These are phyloP conservation scores for Spatholobus suberectus DNA, from an alignment of 306 rosid species.

Conservation along the genomic window DNA sequence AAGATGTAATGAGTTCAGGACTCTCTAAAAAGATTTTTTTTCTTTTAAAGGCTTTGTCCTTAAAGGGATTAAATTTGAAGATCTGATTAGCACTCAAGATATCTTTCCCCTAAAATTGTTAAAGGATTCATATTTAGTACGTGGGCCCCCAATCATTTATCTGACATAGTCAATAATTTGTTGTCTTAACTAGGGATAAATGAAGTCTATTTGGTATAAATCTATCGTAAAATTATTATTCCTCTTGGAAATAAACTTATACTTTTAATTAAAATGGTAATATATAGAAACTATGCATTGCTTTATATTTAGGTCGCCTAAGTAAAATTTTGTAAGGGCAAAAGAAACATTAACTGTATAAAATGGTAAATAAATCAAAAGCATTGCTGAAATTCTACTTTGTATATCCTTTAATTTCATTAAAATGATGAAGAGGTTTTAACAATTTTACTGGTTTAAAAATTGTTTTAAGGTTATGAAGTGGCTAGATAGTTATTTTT, in stretches of 20 bases:
- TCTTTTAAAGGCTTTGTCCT: too few species aligned
- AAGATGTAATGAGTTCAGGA: not conserved
- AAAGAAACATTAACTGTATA: too few species aligned
- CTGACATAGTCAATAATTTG: not conserved
- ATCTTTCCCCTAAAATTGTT: not conserved
- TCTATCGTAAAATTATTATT: not conserved
- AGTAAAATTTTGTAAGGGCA: not conserved
- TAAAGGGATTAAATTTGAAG: too few species aligned
- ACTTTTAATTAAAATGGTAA: not conserved
- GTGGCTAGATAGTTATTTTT: too few species aligned
- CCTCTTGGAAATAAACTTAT: not conserved
- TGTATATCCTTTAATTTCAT: not conserved
- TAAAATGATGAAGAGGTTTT: too few species aligned
- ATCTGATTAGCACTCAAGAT: not conserved
- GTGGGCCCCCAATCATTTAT: not conserved
- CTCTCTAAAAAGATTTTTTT: not conserved
- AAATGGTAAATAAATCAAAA: too few species aligned
- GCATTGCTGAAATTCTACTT: too few species aligned
- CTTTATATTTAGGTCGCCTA: not conserved
- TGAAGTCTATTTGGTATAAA: not conserved
- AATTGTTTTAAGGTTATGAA: too few species aligned
- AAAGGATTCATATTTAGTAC: not conserved
- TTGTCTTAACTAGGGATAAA: not conserved
- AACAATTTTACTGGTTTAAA: too few species aligned
- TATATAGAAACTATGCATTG: not conserved